Conservation (phyloP, 2,329 filamentous ascomycete genomes). For the Stachybotrys echinatus region DNA sequence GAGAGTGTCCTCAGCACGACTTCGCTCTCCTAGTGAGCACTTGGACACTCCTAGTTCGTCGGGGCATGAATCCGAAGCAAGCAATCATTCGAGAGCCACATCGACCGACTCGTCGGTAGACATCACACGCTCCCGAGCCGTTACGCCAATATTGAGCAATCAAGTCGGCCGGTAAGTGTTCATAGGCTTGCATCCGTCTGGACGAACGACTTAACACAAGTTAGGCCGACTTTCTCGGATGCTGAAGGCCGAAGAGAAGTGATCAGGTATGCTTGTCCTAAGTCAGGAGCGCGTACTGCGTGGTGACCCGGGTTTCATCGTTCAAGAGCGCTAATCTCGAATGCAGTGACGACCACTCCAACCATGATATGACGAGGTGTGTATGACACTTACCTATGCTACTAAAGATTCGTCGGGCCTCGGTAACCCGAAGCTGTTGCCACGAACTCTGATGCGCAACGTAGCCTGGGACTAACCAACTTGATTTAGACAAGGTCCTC, state of each 20-base stretch:
- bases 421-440: too few relatives aligned
- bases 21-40: slow-evolving; percentile 16
- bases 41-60: slow-evolving; percentile 14
- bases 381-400: too few relatives aligned
- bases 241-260: neutral
- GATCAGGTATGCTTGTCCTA: neutral
- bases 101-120: slow-evolving; percentile 23
- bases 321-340: too few relatives aligned
- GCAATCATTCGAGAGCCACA: slow-evolving; percentile 20
- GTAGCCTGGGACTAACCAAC: too few relatives aligned
- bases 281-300: too few relatives aligned
- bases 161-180: slow-evolving; percentile 17
- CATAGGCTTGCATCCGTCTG: neutral
- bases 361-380: too few relatives aligned
- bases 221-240: neutral
- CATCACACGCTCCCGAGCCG: slow-evolving; percentile 6
- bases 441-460: too few relatives aligned
- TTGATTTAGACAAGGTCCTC: neutral
- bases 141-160: slow-evolving; percentile 13
- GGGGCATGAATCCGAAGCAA: slow-evolving; percentile 7
- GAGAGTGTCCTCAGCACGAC: slow-evolving; percentile 12
- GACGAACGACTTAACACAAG: neutral
- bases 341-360: too few relatives aligned
- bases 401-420: too few relatives aligned
- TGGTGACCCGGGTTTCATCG: too few relatives aligned